A percentile compares a stretch with the other conserved stretches of the same genome.
These are phyloP conservation scores for Phytophthora citricola DNA, from an alignment of 352 stramenopile genomes.

Conservation along the genomic window DNA sequence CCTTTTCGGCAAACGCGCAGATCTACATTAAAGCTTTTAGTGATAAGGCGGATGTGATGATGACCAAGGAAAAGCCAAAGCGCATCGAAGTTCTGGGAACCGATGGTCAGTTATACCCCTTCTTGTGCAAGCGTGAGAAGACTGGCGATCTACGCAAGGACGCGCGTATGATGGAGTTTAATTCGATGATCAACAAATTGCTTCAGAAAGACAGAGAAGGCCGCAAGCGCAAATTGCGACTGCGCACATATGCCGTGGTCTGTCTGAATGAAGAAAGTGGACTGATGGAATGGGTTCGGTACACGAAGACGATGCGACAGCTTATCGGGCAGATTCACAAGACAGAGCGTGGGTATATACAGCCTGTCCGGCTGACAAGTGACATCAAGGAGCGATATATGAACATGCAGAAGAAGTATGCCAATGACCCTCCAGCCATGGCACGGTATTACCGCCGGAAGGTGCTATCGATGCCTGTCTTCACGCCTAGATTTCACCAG, in stretches of 20 bases:
- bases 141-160: constrained; percentile 99
- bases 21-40: constrained; percentile 91
- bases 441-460: constrained; percentile 73
- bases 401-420: constrained; percentile 89
- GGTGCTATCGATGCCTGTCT: constrained; percentile 72
- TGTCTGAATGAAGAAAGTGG: constrained; percentile 99
- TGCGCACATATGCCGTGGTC: constrained; percentile 99
- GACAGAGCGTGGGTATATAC: constrained; percentile 86
- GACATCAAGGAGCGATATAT: constrained; percentile 90
- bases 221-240: constrained; percentile 91
- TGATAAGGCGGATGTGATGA: constrained; percentile 96
- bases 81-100: constrained; percentile 92
- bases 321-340: constrained; percentile 90
- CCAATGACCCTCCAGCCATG: constrained; percentile 81
- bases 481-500: constrained; percentile 97
- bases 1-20: constrained; percentile 72
- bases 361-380: constrained; percentile 74
- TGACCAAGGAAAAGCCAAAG: constrained; percentile 99
- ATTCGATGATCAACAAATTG: constrained; percentile 99
- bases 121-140: constrained; percentile 97
- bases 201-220: constrained; percentile 92
- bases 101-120: constrained; percentile 84
- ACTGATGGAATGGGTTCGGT: constrained; percentile 99
- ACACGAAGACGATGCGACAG: constrained; percentile 95
- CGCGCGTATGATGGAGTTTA: constrained; percentile 99